Base-by-base conservation (phyloP, 257 asterid genomes). In the Capsicum rhomboideum region DNA sequence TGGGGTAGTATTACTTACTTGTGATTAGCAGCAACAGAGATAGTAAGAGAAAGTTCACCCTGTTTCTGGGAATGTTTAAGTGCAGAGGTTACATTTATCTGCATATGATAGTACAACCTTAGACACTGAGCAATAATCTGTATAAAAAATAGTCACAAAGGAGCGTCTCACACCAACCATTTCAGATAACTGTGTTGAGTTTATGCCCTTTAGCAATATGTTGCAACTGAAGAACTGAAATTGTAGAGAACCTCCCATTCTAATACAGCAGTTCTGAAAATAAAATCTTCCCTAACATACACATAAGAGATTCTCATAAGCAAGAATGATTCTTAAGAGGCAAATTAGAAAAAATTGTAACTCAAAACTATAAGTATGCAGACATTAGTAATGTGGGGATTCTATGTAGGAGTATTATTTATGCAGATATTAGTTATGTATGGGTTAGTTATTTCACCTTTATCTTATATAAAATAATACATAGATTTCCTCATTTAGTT, bases 11-110 rank as follows among this genome's bases (percentile, higher is more conserved):
- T 46, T 85, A 84, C 83, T 42, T 72, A 86, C 91, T 71, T 88
- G 91, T 86, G 86, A 84, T 88, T 89, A 75, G 80, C 85, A 52
- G 89, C 21, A 66, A 49, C 78, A 12, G 92, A 87, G 59, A 74
- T 37, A 53, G 78, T 40, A 75, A 80, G 80, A 55, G 85, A 42
- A 55, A 40, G 80, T 58, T 79, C 87, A 34, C 69, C 81, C 64
- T 79, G 84, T 52, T 84, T 83, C 81, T 37, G 85, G 82, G 72
- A 17, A 82, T 34, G 80, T 63, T 82, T 84, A 44, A 84, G 66
- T 49, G 89, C 83, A 56, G 86, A 75, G 52, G 79, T 42, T 11
- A 84, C 81, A 46, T 69, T 87, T 64, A 75, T 82, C 92, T 92
- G 81, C 52, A 58, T 83, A 56, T 53, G 52, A 42, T 61, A 61